Conservation (phyloP, 2,329 filamentous ascomycete genomes). For the Phialophora expanda region DNA sequence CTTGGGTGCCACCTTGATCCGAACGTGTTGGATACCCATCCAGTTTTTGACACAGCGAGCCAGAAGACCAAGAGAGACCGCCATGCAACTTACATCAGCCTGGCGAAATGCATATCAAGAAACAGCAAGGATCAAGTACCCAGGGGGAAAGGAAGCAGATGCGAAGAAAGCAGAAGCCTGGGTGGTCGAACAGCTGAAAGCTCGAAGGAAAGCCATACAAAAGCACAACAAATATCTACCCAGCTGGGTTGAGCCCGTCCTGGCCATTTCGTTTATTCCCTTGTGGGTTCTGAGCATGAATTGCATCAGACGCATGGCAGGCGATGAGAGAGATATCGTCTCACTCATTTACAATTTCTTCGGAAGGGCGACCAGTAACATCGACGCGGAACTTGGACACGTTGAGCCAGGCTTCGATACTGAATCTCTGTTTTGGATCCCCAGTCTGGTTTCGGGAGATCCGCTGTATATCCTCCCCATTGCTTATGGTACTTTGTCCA, state of each 20-base stretch:
- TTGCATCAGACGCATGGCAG: constrained; percentile 31
- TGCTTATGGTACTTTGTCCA: constrained; percentile 25
- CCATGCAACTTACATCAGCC: constrained; percentile 51
- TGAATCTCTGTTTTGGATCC: constrained; percentile 67
- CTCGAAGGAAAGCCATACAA: constrained; percentile 33
- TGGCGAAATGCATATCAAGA: constrained; percentile 43
- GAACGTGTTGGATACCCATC: constrained; percentile 56
- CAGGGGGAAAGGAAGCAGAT: constrained; percentile 17
- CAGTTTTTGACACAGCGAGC: constrained; percentile 49
- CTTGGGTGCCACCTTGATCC: constrained; percentile 59
- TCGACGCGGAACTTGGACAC: constrained; percentile 38
- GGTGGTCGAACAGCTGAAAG: constrained; percentile 25
- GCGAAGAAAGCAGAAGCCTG: constrained; percentile 27
- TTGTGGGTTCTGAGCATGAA: constrained; percentile 33
- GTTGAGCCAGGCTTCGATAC: constrained; percentile 58
- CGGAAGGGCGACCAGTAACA: neutral
- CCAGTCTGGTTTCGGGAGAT: constrained; percentile 52
- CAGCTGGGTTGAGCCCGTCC: constrained; percentile 7
- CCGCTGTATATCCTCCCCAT: constrained; percentile 30
- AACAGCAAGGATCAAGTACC: constrained; percentile 28
- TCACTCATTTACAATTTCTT: neutral
- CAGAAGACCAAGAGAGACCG: constrained; percentile 48
- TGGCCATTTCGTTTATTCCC: constrained; percentile 31
- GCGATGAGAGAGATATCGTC: constrained; percentile 17
- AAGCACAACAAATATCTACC: constrained; percentile 33